These are phyloP conservation scores for Globisporangium apiculatum DNA, from an alignment of 352 stramenopile species.

Conservation along the genomic window DNA sequence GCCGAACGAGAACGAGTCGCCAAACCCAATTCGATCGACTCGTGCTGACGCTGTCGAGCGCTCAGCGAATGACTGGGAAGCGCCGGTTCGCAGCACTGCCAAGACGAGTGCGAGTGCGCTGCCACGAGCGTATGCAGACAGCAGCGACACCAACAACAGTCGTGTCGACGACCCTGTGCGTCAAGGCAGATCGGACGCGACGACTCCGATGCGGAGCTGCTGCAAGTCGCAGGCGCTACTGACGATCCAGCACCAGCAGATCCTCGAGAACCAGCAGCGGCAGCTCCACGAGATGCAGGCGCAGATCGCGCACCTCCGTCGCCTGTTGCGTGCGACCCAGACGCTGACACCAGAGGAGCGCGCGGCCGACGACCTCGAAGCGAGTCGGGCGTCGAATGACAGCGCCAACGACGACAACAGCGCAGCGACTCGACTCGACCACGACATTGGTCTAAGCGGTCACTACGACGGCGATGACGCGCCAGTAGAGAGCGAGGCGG, in stretches of 20 bases:
- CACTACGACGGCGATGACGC: background rate
- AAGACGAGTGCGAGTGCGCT: background rate
- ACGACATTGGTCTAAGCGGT: background rate
- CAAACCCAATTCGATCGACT: background rate
- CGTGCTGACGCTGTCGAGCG: background rate
- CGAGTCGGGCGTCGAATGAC: background rate
- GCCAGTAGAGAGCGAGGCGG: background rate
- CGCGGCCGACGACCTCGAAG: background rate
- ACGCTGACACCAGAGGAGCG: conserved; percentile 18
- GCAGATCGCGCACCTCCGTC: conserved; percentile 53
- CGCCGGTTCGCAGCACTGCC: no score
- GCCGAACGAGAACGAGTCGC: background rate
- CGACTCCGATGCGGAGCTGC: conserved; percentile 22
- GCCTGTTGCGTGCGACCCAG: conserved; percentile 24
- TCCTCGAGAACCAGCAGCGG: conserved; percentile 64
- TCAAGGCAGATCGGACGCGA: conserved; percentile 1
- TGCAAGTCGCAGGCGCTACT: conserved; percentile 62
- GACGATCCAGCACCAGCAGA: conserved; percentile 69
- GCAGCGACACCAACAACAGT: background rate
- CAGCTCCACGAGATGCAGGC: conserved; percentile 69
- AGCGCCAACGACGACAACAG: no score
- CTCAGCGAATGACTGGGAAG: background rate
- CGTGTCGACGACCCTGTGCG: background rate
- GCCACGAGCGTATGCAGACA: background rate
- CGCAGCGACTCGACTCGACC: background rate